phyloP scores from a whole-genome alignment of 345 rosid species.

The Eucalyptus regnans region DNA sequence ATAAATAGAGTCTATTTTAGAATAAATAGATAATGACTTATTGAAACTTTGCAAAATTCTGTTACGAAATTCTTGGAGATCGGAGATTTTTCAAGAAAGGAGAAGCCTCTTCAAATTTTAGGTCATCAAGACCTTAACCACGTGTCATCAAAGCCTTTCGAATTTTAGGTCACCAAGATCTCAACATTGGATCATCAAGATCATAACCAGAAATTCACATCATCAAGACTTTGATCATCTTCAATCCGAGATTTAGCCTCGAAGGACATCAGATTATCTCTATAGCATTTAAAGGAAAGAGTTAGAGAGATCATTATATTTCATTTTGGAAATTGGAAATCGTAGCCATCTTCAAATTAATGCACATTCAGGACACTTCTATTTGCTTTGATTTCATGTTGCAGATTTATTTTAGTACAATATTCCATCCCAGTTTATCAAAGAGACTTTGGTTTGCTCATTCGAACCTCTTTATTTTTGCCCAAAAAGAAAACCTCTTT shows the following conservation, averaged over 20 bases:
- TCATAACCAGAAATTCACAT: neutral
- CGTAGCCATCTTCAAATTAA: neutral
- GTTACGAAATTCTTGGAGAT: neutral
- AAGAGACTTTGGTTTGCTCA: neutral
- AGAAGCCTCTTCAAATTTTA: neutral
- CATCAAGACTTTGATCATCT: neutral
- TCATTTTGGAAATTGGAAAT: neutral
- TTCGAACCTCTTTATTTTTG: neutral
- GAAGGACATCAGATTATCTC: neutral
- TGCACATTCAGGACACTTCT: neutral
- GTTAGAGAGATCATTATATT: neutral
- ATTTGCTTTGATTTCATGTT: neutral
- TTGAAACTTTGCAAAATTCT: fast-evolving
- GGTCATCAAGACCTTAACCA: neutral
- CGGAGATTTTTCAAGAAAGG: neutral
- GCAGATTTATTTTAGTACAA: neutral
- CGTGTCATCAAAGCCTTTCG: neutral
- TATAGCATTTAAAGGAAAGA: neutral
- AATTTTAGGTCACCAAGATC: neutral
- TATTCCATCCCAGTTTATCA: neutral
- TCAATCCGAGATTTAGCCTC: neutral
- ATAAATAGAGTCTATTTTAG: neutral
- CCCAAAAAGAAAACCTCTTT: too few species aligned
- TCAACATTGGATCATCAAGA: neutral
- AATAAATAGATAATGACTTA: neutral